These are phyloP conservation scores for Scalesia atractyloides DNA, from an alignment of 129 eudicot species.

Conservation along the genomic window DNA sequence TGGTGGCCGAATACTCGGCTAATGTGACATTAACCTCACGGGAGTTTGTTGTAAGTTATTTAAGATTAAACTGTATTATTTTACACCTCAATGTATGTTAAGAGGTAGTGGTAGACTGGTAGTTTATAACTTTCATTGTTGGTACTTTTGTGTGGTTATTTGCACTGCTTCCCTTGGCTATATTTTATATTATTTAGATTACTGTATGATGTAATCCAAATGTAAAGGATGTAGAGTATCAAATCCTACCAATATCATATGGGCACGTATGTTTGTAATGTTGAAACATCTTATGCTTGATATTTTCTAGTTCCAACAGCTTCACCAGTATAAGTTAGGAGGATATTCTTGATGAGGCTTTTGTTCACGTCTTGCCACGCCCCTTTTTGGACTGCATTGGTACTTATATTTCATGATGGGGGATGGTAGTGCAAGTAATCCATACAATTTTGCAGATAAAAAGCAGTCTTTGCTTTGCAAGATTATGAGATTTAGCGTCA, in stretches of 20 bases:
- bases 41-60: conserved; percentile 46
- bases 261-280: neutral
- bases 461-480: conserved; percentile 89
- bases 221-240: too few species aligned
- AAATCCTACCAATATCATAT: too few species aligned
- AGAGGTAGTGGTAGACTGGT: too few species aligned
- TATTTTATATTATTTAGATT: too few species aligned
- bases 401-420: conserved; percentile 89
- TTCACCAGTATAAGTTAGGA: conserved; percentile 70
- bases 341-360: conserved; percentile 87
- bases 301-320: conserved; percentile 50
- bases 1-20: conserved; percentile 69
- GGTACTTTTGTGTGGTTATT: too few species aligned
- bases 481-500: conserved; percentile 80
- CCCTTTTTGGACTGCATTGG: conserved; percentile 71
- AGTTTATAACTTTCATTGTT: too few species aligned
- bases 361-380: conserved; percentile 79
- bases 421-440: conserved; percentile 70
- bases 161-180: too few species aligned
- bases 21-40: conserved; percentile 49
- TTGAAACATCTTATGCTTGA: neutral
- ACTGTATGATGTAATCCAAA: too few species aligned
- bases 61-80: too few species aligned
- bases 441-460: conserved; percentile 81
- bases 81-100: too few species aligned